Conservation (phyloP, 2,329 filamentous ascomycete genomes). For the Chaetomium sp. region DNA sequence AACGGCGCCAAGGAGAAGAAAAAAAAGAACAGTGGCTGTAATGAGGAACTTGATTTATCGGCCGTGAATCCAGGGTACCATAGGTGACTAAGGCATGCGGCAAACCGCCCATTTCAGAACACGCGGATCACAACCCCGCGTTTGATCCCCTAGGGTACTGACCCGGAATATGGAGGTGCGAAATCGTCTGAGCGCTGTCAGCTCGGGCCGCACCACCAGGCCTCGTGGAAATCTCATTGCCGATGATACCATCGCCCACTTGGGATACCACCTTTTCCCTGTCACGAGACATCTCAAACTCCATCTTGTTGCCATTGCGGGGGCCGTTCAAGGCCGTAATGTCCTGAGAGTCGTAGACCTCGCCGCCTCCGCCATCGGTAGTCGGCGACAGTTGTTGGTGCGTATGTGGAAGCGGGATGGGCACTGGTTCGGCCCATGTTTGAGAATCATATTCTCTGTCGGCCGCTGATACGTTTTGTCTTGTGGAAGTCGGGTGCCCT, state of each 20-base stretch:
- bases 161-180: constrained; percentile 69
- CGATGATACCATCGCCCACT: not conserved
- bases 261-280: not conserved
- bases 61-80: not conserved
- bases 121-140: constrained; percentile 13
- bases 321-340: not conserved
- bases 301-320: not conserved
- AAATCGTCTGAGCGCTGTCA: constrained; percentile 58
- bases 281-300: not conserved
- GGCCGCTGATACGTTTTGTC: not conserved
- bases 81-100: not conserved
- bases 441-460: not conserved
- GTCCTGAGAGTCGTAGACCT: not conserved
- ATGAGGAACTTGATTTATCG: not conserved
- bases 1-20: too few relatives aligned
- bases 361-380: not conserved
- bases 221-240: constrained; percentile 10
- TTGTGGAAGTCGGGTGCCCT: not conserved
- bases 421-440: constrained; percentile 20
- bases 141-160: constrained; percentile 55
- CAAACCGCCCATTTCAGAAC: not conserved
- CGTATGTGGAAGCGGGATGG: constrained; percentile 11
- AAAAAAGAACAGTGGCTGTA: too few relatives aligned
- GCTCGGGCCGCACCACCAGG: constrained; percentile 38
- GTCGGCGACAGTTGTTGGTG: not conserved